These are phyloP conservation scores for Claviceps arundinis DNA, from an alignment of 2,329 filamentous ascomycete species.

Conservation along the genomic window DNA sequence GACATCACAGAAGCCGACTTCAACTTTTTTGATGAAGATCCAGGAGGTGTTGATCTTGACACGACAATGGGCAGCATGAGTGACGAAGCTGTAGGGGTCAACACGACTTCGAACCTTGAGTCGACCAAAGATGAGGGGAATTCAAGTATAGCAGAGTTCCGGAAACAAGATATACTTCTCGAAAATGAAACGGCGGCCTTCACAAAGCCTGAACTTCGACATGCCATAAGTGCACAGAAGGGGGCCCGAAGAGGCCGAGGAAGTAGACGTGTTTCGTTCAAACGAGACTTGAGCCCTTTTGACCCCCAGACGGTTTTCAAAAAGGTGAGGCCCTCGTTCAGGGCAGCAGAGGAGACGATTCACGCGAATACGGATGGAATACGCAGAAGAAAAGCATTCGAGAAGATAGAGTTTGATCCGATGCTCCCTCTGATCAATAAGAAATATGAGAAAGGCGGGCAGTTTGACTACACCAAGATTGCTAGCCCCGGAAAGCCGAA, in stretches of 20 bases:
- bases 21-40: slow-evolving; percentile 63
- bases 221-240: slow-evolving; percentile 40
- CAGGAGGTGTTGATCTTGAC: slow-evolving; percentile 27
- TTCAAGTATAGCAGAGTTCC: slow-evolving; percentile 6
- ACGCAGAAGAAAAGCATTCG: slow-evolving; percentile 35
- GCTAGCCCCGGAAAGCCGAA: slow-evolving; percentile 17
- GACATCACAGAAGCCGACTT: slow-evolving; percentile 75
- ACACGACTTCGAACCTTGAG: background rate
- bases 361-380: slow-evolving; percentile 10
- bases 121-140: slow-evolving; percentile 8
- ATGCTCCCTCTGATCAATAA: slow-evolving; percentile 40
- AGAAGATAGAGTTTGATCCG: slow-evolving; percentile 40
- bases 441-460: slow-evolving; percentile 44
- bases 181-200: slow-evolving; percentile 28
- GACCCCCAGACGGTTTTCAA: slow-evolving; percentile 46
- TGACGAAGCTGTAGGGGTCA: slow-evolving; percentile 6
- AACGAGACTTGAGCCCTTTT: slow-evolving; percentile 44
- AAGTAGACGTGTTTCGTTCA: slow-evolving; percentile 22
- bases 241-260: slow-evolving; percentile 24
- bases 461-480: slow-evolving; percentile 32
- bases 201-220: slow-evolving; percentile 45
- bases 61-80: slow-evolving; percentile 13
- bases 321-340: slow-evolving; percentile 36
- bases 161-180: slow-evolving; percentile 8
- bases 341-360: slow-evolving; percentile 10